Evolutionary conservation across 202 grass and related monocot species (phyloP), one percentile per base, ranked within the genome.

Genomic region (Dendrocalamus latiflorus): DNA sequence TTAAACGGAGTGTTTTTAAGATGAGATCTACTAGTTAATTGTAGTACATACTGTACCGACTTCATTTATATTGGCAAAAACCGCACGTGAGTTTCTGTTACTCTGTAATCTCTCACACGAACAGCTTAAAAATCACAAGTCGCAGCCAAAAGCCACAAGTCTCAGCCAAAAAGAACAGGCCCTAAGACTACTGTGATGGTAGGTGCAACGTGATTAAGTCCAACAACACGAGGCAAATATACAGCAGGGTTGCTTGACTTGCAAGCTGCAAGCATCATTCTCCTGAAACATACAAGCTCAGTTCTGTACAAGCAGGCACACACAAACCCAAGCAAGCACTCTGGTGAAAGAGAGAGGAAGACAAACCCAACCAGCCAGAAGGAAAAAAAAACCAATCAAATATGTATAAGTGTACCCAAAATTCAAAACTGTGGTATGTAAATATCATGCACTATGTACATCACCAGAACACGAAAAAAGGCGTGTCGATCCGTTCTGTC

Each of bases 181-280:
- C 30, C 30, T 30, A 33, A 4, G 4, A 33, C 33, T 33, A 33
- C 30, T 33, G 3, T 33, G 3, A 33, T 4, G 33, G 4, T 33
- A 33, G 33, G 33, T 33, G 4, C 33, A 0, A 33, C 33, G 33
- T 33, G 33, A 0, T 33, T 33, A 33, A 33, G 0, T 33, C 33
- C 33, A 33, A 33, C 33, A 54, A 33, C 4, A 33, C 33, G 33
- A 33, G 33, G 28, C 4, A 63, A 67, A 82, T 9, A 51, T 41
- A 43, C 50, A 68, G 21, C 60, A 68, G 69, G 50, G 58, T 33
- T 70, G 18, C 62, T 45, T 74, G 62, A 26, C 86, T 89, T 88
- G 86, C 39, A 86, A 77, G 72, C 78, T 88, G 86, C 39, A 86
- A 77, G 72, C 78, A 77, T 86, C 65, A 66, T 61, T 28, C n/a